These are phyloP conservation scores for Kwoniella botswanensis DNA, from an alignment of 768 basidiomycete species.

Conservation along the genomic window DNA sequence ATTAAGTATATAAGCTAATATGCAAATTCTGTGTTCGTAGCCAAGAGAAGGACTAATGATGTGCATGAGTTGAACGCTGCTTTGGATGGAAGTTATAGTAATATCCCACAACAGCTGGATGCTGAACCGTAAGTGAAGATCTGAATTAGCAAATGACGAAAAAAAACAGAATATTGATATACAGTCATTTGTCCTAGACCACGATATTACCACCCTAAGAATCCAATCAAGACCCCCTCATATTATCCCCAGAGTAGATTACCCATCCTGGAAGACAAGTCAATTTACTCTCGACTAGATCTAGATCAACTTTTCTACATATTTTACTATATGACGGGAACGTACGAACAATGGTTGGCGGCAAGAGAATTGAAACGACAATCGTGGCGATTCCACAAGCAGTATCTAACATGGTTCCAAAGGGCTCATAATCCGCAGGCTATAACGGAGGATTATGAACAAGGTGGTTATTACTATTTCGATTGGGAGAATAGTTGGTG, in stretches of 20 bases:
- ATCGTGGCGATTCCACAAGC: slow-evolving; percentile 99
- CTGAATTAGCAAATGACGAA: background rate
- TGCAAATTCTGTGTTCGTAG: slow-evolving; percentile 25
- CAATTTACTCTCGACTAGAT: slow-evolving; percentile 86
- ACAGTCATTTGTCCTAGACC: slow-evolving; percentile 65
- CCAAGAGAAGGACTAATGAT: slow-evolving; percentile 63
- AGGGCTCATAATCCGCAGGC: slow-evolving; percentile 96
- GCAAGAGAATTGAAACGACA: slow-evolving; percentile 96
- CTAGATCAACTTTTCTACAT: slow-evolving; percentile 98
- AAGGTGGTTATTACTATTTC: slow-evolving; percentile 98
- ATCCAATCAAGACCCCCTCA: slow-evolving; percentile 84
- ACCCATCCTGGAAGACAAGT: slow-evolving; percentile 77
- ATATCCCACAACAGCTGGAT: slow-evolving; percentile 88
- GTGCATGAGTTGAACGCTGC: slow-evolving; percentile 89
- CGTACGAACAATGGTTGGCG: slow-evolving; percentile 96
- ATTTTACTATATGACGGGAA: slow-evolving; percentile 96
- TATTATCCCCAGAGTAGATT: slow-evolving; percentile 94
- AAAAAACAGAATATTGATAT: background rate
- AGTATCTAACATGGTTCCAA: slow-evolving; percentile 99
- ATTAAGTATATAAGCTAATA: background rate
- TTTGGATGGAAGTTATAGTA: slow-evolving; percentile 86
- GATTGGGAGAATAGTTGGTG: slow-evolving; percentile 99
- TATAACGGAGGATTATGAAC: slow-evolving; percentile 99
- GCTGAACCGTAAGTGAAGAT: slow-evolving; percentile 76
- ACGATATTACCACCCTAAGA: slow-evolving; percentile 93